Evolutionary conservation across 2,329 filamentous ascomycete genomes (phyloP).

Genomic region (Monascus ruber): DNA sequence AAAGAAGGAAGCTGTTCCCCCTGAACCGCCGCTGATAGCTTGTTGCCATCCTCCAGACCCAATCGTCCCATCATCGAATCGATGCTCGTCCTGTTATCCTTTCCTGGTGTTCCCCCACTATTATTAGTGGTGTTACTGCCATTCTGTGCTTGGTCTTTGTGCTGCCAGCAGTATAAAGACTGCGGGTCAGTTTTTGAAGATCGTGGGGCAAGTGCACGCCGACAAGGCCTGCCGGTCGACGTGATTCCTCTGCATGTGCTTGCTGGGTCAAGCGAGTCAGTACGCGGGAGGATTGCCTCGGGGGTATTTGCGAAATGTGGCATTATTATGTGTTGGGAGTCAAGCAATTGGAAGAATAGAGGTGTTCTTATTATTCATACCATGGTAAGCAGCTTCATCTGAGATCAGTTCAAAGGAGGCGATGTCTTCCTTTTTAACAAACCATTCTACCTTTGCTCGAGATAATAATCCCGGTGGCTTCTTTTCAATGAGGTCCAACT

Average conservation of each 20-base stretch:
- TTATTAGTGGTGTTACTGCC: conserved; percentile 3
- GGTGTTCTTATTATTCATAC: no score
- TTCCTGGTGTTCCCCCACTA: conserved; percentile 37
- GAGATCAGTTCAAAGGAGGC: no score
- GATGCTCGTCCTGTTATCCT: conserved; percentile 62
- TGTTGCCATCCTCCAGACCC: conserved; percentile 57
- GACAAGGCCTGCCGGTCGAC: conserved; percentile 68
- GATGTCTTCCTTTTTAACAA: no score
- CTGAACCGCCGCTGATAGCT: conserved; percentile 2
- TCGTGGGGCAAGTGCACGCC: conserved; percentile 50
- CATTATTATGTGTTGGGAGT: conserved; percentile 34
- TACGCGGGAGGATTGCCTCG: conserved; percentile 64
- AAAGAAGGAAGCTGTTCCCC: conserved; percentile 3
- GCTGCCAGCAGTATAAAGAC: conserved; percentile 78
- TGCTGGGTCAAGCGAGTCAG: conserved; percentile 72
- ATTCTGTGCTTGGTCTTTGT: conserved; percentile 66
- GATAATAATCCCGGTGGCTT: no score
- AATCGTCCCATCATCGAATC: conserved; percentile 77
- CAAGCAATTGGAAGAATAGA: background rate
- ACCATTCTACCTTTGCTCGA: no score
- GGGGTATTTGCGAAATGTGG: conserved; percentile 62
- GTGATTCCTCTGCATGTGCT: conserved; percentile 86
- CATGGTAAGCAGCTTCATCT: no score
- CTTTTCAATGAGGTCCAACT: no score
- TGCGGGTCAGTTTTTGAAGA: conserved; percentile 15